These are phyloP conservation scores for Aspergillus candidus DNA, from an alignment of 2,329 filamentous ascomycete species.

Conservation along the genomic window DNA sequence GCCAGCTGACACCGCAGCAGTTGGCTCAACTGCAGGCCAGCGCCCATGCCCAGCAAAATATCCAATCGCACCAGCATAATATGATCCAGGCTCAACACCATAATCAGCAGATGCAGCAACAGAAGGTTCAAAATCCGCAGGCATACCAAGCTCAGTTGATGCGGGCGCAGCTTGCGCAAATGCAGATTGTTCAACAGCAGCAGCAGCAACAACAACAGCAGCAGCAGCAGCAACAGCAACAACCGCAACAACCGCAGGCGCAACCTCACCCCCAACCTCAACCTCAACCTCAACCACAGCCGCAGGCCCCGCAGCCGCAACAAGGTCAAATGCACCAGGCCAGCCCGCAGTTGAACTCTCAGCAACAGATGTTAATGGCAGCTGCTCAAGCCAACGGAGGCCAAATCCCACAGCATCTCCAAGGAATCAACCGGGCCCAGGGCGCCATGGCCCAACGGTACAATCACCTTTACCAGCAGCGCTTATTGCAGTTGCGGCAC, in stretches of 20 bases:
- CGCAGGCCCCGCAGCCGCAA: slow-evolving; percentile 16
- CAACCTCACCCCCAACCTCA: too few relatives aligned
- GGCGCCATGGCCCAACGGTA: slow-evolving; percentile 28
- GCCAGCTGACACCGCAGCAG: slow-evolving; percentile 37
- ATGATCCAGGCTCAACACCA: slow-evolving; percentile 34
- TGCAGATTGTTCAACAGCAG: slow-evolving; percentile 32
- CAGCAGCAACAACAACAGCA: slow-evolving; percentile 14
- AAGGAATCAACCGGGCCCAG: slow-evolving; percentile 22
- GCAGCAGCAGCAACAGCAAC: slow-evolving; percentile 14
- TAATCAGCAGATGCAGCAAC: slow-evolving; percentile 26
- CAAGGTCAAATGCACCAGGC: slow-evolving; percentile 27
- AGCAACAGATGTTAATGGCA: slow-evolving; percentile 34
- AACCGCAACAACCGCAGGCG: slow-evolving; percentile 23
- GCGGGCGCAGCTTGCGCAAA: slow-evolving; percentile 33
- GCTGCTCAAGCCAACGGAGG: slow-evolving; percentile 36
- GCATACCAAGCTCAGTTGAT: slow-evolving; percentile 34
- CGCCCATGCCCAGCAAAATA: slow-evolving; percentile 43
- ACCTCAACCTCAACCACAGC: slow-evolving; percentile 22
- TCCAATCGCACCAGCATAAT: slow-evolving; percentile 38
- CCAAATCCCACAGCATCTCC: slow-evolving; percentile 28
- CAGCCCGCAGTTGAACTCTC: slow-evolving; percentile 29
- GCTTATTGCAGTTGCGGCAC: slow-evolving; percentile 29
- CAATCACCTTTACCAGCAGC: slow-evolving; percentile 32
- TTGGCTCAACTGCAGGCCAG: slow-evolving; percentile 39
- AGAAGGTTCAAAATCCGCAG: slow-evolving; percentile 26